Conservation (phyloP, 805 yeast species). For the Grigorovia humatica region DNA sequence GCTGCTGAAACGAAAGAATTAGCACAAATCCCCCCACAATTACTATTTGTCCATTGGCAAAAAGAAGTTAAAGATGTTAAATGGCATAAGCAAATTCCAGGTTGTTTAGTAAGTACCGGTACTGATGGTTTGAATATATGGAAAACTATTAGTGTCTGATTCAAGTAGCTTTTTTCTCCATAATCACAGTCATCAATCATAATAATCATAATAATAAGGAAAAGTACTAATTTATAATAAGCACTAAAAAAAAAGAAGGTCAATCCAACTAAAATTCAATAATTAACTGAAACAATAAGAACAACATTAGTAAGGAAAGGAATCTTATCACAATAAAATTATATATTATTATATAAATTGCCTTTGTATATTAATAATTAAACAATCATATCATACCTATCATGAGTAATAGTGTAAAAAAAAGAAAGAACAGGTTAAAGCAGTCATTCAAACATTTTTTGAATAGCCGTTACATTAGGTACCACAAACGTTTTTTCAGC, state of each 20-base stretch:
- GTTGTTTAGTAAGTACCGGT: conserved; percentile 89
- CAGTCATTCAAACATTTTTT: conserved; percentile 1
- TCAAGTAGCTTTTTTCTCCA: too few relatives aligned
- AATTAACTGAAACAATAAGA: background rate
- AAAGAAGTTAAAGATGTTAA: conserved; percentile 93
- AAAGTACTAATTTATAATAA: background rate
- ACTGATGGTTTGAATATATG: conserved; percentile 89
- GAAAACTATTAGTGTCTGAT: conserved; percentile 89
- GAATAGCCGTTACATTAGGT: conserved; percentile 16
- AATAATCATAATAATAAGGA: too few relatives aligned
- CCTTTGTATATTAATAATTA: background rate
- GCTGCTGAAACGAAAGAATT: conserved; percentile 67
- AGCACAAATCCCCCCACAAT: conserved; percentile 87
- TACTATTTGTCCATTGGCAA: conserved; percentile 97
- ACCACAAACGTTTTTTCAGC: conserved; percentile 14
- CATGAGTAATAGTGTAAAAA: background rate
- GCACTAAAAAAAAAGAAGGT: background rate
- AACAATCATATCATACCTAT: background rate
- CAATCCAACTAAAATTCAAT: too few relatives aligned
- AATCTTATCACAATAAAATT: background rate
- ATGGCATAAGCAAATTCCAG: conserved; percentile 97
- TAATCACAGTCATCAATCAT: background rate
- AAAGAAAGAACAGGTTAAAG: background rate
- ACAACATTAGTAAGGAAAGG: background rate
- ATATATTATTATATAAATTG: background rate